Base-by-base conservation (phyloP, 1,284 basidiomycete genomes). In the Sporisorium exsertum region DNA sequence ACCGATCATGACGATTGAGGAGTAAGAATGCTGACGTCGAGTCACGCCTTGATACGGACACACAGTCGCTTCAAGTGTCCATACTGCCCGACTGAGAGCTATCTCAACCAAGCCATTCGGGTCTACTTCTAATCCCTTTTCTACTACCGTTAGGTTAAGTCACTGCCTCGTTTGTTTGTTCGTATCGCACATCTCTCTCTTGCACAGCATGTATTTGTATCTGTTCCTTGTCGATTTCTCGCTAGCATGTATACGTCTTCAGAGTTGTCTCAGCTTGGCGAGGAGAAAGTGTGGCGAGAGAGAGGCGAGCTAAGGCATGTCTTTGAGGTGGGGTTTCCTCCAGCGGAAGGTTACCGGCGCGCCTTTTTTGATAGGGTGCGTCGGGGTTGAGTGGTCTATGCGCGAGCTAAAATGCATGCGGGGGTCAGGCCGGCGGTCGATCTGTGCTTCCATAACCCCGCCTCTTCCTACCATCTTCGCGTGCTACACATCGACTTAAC, bases 41-140 rank as follows among this genome's bases (percentile, higher is more conserved):
- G 8, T 24, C 4, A 20, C 13, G 33, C 24, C n/a, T 35, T 26
- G n/a, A n/a, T 5, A 5, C 29, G 20, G n/a, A 32, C 8, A n/a
- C 16, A 50, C 49, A 50, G 49, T 6, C 58, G 81, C 5, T 80
- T 85, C 66, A 85, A 85, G 55, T 84, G 83, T 35, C 80, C 82
- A 2, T 85, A 84, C 63, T 85, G 82, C 32, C 83, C 83, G 5
- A 64, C 73, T 2, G 81, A 84, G 65, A 79, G 78, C 20, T 72
- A 77, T 12, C 47, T 82, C 20, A 56, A 60, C 18, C 69, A 83
- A 32, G 80, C 81, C 4, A 70, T 73, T 12, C 63, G 83, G 18
- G 67, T 85, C 26, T 81, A 83, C 61, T 83, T 85, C 46, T 85
- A 51, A 54, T 22, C 22, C 2, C 49, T 13, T 51, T 33, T 13